Evolutionary conservation across 495 filamentous ascomycete species (phyloP).

Genomic region (Podospora sp.): DNA sequence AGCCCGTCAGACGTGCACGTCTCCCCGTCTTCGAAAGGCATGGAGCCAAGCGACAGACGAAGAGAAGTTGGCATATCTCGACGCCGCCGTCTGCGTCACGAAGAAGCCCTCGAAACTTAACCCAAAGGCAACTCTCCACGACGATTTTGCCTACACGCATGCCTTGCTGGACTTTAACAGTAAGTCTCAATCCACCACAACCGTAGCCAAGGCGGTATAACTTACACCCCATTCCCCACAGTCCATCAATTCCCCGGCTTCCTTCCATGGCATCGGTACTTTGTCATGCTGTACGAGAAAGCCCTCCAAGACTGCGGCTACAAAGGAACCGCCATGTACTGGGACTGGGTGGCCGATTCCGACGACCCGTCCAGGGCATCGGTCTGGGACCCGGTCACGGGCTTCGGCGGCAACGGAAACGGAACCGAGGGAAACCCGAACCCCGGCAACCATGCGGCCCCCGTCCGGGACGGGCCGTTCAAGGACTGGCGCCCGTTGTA

Average conservation of each 20-base stretch:
- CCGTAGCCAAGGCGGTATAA: neutral
- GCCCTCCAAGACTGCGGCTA: constrained; percentile 14
- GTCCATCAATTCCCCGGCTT: constrained; percentile 2
- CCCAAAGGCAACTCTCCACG: constrained; percentile 11
- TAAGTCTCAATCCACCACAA: neutral
- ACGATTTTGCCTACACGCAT: constrained; percentile 14
- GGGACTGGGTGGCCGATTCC: constrained; percentile 14
- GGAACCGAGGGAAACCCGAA: neutral
- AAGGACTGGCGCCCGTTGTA: constrained; percentile 1
- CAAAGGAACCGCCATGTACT: constrained; percentile 17
- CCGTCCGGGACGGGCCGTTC: constrained; percentile 10
- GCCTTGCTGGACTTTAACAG: constrained; percentile 4
- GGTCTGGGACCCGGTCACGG: constrained; percentile 15
- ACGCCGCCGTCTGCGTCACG: constrained; percentile 12
- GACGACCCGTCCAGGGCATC: neutral
- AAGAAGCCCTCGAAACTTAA: constrained; percentile 9
- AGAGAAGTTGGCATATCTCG: constrained; percentile 10
- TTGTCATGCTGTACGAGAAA: constrained; percentile 11
- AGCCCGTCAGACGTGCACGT: constrained; percentile 10
- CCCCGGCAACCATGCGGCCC: neutral
- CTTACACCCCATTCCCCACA: neutral
- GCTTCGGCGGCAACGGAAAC: constrained; percentile 13
- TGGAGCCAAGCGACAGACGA: constrained; percentile 9
- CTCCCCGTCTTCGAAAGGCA: constrained; percentile 15
- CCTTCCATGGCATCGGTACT: constrained; percentile 18